Conservation (phyloP, 345 rosid genomes). For the Hirschfeldia incana region DNA sequence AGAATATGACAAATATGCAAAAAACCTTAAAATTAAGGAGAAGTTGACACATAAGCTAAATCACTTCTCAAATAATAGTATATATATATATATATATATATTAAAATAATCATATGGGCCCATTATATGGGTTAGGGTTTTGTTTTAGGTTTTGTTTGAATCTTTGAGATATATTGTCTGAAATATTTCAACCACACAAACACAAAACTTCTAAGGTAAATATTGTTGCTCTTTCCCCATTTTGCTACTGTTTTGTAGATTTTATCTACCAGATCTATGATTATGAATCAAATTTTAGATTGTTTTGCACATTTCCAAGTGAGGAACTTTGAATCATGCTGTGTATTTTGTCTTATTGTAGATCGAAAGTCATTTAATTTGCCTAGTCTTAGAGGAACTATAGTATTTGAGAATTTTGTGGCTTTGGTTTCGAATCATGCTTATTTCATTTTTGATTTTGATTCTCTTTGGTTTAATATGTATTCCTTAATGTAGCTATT, state of each 20-base stretch:
- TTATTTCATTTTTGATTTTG: neutral
- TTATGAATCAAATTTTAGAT: neutral
- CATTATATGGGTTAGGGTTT: neutral
- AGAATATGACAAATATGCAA: too few relatives aligned
- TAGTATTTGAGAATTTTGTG: too few relatives aligned
- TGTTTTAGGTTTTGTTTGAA: neutral
- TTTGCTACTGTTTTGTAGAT: too few relatives aligned
- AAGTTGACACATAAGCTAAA: too few relatives aligned
- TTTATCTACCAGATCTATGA: too few relatives aligned
- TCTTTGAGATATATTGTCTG: too few relatives aligned
- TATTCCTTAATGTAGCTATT: neutral
- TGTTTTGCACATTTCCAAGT: neutral
- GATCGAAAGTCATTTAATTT: neutral
- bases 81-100: too few relatives aligned
- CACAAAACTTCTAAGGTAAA: neutral
- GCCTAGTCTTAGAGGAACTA: too few relatives aligned
- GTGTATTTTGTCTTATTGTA: neutral
- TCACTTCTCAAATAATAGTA: too few relatives aligned
- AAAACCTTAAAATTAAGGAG: too few relatives aligned
- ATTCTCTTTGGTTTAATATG: too few relatives aligned
- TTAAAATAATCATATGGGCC: neutral
- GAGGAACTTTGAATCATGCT: neutral
- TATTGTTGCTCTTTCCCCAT: neutral
- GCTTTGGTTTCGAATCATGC: neutral
- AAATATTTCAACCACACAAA: too few relatives aligned